These are phyloP conservation scores for Bryum argenteum DNA, from an alignment of 225 moss, liverwort and hornwort genomes.

Conservation along the genomic window DNA sequence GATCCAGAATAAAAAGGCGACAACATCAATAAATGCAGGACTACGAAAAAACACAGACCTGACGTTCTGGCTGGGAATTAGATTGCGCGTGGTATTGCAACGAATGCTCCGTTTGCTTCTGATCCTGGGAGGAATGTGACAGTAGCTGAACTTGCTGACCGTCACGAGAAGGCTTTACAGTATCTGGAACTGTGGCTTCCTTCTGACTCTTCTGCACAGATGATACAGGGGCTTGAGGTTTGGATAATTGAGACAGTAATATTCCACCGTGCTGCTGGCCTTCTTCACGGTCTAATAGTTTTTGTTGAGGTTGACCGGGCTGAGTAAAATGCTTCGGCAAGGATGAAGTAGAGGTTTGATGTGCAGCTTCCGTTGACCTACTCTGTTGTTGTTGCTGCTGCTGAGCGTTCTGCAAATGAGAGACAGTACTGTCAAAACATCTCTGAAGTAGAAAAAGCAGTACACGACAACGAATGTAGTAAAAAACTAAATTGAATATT, in stretches of 20 bases:
- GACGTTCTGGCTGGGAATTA: conserved; percentile 66
- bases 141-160: conserved; percentile 59
- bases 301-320: conserved; percentile 55
- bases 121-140: conserved; percentile 60
- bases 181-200: conserved; percentile 40
- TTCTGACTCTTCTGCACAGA: conserved; percentile 56
- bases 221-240: conserved; percentile 44
- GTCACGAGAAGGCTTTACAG: conserved; percentile 42
- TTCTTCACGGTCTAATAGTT: conserved; percentile 53
- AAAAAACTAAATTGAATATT: background rate
- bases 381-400: conserved; percentile 61
- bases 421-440: background rate
- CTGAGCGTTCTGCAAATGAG: conserved; percentile 55
- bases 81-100: conserved; percentile 54
- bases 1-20: too few species aligned
- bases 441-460: background rate
- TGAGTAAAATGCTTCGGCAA: conserved; percentile 43
- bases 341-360: conserved; percentile 43
- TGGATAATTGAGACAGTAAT: conserved; percentile 54
- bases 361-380: conserved; percentile 50
- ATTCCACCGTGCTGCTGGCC: conserved; percentile 52
- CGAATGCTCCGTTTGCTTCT: conserved; percentile 53
- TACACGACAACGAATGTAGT: background rate
- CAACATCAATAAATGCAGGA: too few species aligned
- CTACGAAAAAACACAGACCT: conserved; percentile 43